Percentiles rank a stretch among this genome's conserved stretches.
phyloP scores from a whole-genome alignment of 2,329 filamentous ascomycete species.

The Trichoderma simmonsii region DNA sequence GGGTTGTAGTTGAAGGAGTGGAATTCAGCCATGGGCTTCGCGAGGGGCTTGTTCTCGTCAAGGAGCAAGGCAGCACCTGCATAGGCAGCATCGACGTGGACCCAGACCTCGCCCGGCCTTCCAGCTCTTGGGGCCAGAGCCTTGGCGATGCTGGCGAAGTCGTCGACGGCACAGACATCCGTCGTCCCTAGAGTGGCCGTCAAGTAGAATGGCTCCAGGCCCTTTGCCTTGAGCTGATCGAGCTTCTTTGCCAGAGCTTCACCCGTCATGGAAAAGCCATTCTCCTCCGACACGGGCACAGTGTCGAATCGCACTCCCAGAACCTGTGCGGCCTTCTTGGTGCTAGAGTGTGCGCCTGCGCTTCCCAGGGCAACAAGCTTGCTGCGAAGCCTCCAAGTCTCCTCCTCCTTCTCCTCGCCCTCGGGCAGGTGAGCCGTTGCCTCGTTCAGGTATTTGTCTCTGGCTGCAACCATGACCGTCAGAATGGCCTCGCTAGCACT shows the following conservation, averaged over 20 bases:
- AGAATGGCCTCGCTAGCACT: constrained; percentile 84
- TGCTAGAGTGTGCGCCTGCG: constrained; percentile 76
- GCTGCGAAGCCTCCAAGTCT: constrained; percentile 55
- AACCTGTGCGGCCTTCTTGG: constrained; percentile 82
- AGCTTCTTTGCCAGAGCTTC: constrained; percentile 59
- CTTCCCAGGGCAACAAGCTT: constrained; percentile 74
- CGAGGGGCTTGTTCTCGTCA: constrained; percentile 72
- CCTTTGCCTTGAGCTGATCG: constrained; percentile 61
- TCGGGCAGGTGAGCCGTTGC: constrained; percentile 50
- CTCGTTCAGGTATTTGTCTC: constrained; percentile 71
- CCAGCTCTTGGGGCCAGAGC: constrained; percentile 36
- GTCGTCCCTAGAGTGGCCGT: constrained; percentile 84
- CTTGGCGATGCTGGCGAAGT: constrained; percentile 65
- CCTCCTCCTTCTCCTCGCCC: constrained; percentile 65
- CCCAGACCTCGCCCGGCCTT: constrained; percentile 64
- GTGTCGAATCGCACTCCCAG: constrained; percentile 77
- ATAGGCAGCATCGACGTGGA: constrained; percentile 92
- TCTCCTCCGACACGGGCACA: constrained; percentile 59
- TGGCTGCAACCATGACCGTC: constrained; percentile 81
- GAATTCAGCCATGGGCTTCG: constrained; percentile 60
- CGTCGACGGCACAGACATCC: constrained; percentile 82
- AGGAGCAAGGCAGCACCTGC: constrained; percentile 81
- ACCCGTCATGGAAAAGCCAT: constrained; percentile 70
- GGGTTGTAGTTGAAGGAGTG: constrained; percentile 94
- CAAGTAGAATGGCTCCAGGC: constrained; percentile 81